Conservation (phyloP, 139 green algal genomes). For the Eudorina sp. region DNA sequence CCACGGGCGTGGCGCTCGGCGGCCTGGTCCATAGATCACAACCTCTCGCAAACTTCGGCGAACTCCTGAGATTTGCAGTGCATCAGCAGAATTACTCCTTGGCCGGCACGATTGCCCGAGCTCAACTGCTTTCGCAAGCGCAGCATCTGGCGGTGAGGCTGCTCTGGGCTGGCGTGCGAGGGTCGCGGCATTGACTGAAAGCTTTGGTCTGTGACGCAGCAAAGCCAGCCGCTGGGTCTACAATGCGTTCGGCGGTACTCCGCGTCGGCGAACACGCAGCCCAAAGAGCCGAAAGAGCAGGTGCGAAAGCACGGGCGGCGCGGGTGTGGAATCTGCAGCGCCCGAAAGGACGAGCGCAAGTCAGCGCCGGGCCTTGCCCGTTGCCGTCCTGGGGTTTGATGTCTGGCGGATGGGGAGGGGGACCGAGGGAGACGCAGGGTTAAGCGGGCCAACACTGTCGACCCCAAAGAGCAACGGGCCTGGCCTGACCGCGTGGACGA, state of each 20-base stretch:
- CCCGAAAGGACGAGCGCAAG: too few species aligned
- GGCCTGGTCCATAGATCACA: neutral
- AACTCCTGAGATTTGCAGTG: neutral
- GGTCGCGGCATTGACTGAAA: neutral
- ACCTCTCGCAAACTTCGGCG: neutral
- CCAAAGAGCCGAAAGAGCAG: constrained; percentile 30
- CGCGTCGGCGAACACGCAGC: constrained; percentile 9
- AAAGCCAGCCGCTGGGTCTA: neutral
- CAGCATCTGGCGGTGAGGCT: constrained; percentile 12
- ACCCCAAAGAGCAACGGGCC: too few species aligned
- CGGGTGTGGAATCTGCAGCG: too few species aligned
- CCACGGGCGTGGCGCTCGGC: neutral
- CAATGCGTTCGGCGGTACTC: constrained; percentile 1
- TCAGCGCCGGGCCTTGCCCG: too few species aligned
- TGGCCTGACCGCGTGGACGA: too few species aligned
- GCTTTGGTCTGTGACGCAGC: neutral
- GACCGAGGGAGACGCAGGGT: too few species aligned
- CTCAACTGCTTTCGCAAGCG: neutral
- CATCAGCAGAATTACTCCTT: neutral
- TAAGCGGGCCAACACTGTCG: too few species aligned
- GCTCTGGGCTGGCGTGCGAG: neutral
- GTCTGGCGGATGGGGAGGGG: too few species aligned
- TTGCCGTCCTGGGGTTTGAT: too few species aligned
- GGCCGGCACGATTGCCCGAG: neutral
- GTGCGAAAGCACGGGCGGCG: neutral